These are phyloP conservation scores for Elymus sibiricus DNA, from an alignment of 176 grass and related monocot genomes.

Conservation along the genomic window DNA sequence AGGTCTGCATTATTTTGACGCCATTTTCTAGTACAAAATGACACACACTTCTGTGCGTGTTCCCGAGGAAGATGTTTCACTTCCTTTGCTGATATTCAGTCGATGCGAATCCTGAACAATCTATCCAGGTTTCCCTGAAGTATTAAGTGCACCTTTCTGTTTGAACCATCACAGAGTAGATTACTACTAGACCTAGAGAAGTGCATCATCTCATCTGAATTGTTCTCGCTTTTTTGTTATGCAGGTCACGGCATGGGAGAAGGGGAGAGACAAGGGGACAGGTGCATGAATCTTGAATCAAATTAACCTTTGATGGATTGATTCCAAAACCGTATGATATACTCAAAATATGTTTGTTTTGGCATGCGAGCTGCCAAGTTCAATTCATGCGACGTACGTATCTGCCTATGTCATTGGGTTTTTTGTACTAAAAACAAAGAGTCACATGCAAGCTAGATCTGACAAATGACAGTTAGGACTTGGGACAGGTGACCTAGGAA, in stretches of 20 bases:
- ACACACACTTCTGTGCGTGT: not conserved
- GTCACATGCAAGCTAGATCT: not conserved
- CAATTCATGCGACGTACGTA: not conserved
- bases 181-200: not conserved
- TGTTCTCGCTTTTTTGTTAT: not conserved
- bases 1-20: not conserved
- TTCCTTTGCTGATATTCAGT: not conserved
- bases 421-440: not conserved
- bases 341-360: not conserved
- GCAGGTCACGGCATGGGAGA: constrained; percentile 25
- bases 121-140: not conserved
- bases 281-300: not conserved
- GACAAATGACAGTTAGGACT: too few species aligned
- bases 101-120: not conserved
- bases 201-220: not conserved
- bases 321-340: not conserved
- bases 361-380: not conserved
- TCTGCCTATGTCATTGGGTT: not conserved
- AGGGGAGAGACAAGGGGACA: not conserved
- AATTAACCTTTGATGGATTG: not conserved
- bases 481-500: too few species aligned
- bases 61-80: not conserved
- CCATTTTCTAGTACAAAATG: not conserved
- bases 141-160: not conserved
- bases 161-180: not conserved